These are phyloP conservation scores for Rhodomyrtus psidioides DNA, from an alignment of 441 rosid species.

Conservation along the genomic window DNA sequence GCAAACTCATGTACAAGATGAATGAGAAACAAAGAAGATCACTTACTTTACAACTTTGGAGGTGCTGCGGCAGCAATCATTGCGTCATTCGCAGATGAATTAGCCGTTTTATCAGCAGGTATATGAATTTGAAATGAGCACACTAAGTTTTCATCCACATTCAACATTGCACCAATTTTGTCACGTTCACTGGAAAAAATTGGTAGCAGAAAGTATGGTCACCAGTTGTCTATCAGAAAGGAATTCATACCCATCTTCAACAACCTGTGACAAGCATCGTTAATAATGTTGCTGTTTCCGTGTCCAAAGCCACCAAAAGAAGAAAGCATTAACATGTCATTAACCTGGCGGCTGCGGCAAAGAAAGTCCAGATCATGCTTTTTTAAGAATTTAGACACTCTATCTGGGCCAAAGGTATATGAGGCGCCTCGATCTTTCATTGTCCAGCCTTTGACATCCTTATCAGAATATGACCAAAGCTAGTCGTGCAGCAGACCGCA, in stretches of 20 bases:
- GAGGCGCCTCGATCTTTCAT: conserved; percentile 3
- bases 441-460: conserved; percentile 4
- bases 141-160: conserved; percentile 4
- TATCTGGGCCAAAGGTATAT: conserved; percentile 10
- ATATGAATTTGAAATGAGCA: conserved; percentile 4
- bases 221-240: conserved; percentile 5
- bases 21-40: background rate
- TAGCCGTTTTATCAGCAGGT: background rate
- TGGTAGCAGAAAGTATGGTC: conserved; percentile 10
- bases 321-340: background rate
- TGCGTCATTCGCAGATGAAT: background rate
- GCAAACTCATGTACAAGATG: background rate
- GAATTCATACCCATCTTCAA: conserved; percentile 5
- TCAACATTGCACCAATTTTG: conserved; percentile 5
- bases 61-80: background rate
- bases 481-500: background rate
- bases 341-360: conserved; percentile 8
- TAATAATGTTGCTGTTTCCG: background rate
- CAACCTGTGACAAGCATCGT: background rate
- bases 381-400: background rate
- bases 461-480: conserved; percentile 3
- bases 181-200: background rate
- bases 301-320: background rate
- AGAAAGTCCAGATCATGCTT: conserved; percentile 9
- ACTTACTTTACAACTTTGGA: conserved; percentile 2